Percentiles rank a stretch among this genome's conserved stretches.
phyloP scores from a whole-genome alignment of 2,329 filamentous ascomycete genomes.

The Bertia moriformis region DNA sequence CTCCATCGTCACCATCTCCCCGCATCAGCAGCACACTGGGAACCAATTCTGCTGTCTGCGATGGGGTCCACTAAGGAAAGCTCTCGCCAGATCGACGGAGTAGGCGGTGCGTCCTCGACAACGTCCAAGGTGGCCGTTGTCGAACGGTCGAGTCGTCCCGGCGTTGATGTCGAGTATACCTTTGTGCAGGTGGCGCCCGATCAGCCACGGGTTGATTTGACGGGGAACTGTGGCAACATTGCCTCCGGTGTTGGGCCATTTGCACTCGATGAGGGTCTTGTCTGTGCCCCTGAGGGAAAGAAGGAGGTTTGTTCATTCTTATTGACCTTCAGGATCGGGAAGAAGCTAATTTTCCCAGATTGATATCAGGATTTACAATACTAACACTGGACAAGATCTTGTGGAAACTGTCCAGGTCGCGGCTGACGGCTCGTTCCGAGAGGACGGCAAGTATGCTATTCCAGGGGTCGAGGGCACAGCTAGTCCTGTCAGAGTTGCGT shows the following conservation, averaged over 20 bases:
- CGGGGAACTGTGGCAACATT: conserved; percentile 51
- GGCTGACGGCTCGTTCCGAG: conserved; percentile 26
- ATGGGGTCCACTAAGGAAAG: conserved; percentile 39
- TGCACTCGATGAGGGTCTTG: conserved; percentile 36
- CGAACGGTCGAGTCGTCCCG: conserved; percentile 18
- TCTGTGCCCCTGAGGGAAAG: conserved; percentile 6
- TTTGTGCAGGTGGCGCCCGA: conserved; percentile 47
- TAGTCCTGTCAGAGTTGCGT: conserved; percentile 39
- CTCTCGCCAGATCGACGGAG: conserved; percentile 44
- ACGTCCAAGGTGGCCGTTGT: conserved; percentile 50
- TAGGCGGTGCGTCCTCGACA: conserved; percentile 44
- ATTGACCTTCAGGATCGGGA: too few relatives aligned
- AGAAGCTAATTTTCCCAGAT: conserved; percentile 7
- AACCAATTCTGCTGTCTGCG: conserved; percentile 31
- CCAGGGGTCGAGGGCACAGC: conserved; percentile 40
- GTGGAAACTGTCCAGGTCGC: conserved; percentile 34
- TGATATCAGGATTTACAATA: conserved; percentile 37
- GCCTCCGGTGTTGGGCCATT: conserved; percentile 43
- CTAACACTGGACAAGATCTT: conserved; percentile 43
- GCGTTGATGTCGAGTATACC: conserved; percentile 43
- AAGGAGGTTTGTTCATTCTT: not conserved
- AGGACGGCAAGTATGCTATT: conserved; percentile 35
- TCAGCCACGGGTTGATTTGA: conserved; percentile 35
- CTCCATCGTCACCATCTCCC: conserved; percentile 39
- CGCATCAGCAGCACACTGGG: conserved; percentile 25